A percentile compares a stretch with the other conserved stretches of the same genome.
Evolutionary conservation across 2,329 filamentous ascomycete species (phyloP).

Genomic region (Corinectria fuckeliana): DNA sequence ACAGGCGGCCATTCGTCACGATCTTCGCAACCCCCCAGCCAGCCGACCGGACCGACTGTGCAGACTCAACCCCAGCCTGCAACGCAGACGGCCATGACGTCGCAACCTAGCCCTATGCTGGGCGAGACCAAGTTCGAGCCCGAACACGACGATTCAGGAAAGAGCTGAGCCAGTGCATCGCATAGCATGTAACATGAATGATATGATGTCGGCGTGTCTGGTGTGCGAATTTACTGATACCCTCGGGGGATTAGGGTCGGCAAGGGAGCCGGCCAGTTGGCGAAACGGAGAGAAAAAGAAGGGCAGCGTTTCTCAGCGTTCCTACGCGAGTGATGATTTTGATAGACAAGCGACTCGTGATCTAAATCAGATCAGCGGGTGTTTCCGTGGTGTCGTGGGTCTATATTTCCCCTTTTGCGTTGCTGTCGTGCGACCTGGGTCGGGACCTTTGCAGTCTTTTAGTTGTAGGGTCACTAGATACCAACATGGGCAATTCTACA

Average conservation of each 20-base stretch:
- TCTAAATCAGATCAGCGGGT: slow-evolving; percentile 10
- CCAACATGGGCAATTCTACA: not conserved
- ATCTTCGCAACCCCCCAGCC: slow-evolving; percentile 44
- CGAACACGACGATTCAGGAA: slow-evolving; percentile 58
- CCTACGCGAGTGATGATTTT: slow-evolving; percentile 20
- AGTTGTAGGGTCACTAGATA: not conserved
- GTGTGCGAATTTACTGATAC: slow-evolving; percentile 29
- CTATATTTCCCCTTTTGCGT: slow-evolving; percentile 6
- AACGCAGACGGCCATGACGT: slow-evolving; percentile 64
- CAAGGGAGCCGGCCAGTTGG: slow-evolving; percentile 6
- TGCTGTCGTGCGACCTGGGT: not conserved
- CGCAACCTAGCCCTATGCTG: slow-evolving; percentile 61
- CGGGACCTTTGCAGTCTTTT: not conserved
- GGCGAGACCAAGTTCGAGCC: slow-evolving; percentile 75
- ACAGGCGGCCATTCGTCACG: slow-evolving; percentile 56
- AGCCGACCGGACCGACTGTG: slow-evolving; percentile 60
- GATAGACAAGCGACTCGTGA: slow-evolving; percentile 17
- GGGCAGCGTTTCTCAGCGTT: too few relatives aligned
- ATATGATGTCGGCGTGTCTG: slow-evolving; percentile 1
- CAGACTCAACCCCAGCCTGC: slow-evolving; percentile 62
- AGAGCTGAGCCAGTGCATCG: slow-evolving; percentile 32
- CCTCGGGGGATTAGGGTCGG: slow-evolving; percentile 1
- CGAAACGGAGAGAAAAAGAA: slow-evolving; percentile 8
- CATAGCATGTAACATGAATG: slow-evolving; percentile 7
- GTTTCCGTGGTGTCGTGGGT: slow-evolving; percentile 7